Conservation (phyloP, 257 asterid genomes). For the Ajuga chamaepitys region DNA sequence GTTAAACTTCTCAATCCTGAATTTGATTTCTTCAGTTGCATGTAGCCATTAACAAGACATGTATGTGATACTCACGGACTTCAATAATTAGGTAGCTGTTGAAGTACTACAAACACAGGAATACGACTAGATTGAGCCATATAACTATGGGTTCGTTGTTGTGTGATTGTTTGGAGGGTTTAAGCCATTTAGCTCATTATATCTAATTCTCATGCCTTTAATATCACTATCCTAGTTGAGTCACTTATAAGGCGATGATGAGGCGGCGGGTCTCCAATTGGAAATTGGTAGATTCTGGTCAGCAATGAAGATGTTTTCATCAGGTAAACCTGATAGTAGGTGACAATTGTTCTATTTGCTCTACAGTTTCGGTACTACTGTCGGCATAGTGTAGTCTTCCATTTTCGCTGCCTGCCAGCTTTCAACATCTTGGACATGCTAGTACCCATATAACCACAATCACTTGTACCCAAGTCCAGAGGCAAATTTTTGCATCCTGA, state of each 20-base stretch:
- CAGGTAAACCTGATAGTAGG: slow-evolving; percentile 6
- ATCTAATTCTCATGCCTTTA: background rate
- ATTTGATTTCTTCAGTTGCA: background rate
- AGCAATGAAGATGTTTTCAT: background rate
- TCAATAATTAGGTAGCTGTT: background rate
- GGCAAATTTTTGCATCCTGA: background rate
- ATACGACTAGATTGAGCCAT: background rate
- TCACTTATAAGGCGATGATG: slow-evolving; percentile 4
- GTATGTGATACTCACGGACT: background rate
- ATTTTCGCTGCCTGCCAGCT: background rate
- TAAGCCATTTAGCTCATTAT: background rate
- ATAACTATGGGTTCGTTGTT: background rate
- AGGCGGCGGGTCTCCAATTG: slow-evolving; percentile 17
- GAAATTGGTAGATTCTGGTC: slow-evolving; percentile 6
- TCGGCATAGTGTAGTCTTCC: background rate
- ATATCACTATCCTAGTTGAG: slow-evolving; percentile 12
- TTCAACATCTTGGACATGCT: background rate
- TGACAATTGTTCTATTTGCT: slow-evolving; percentile 1
- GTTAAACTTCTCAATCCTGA: background rate
- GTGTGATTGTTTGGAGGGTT: background rate
- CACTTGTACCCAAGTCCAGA: background rate
- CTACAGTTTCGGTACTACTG: background rate
- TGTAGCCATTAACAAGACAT: background rate
- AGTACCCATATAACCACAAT: background rate
- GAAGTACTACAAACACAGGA: background rate